Evolutionary conservation across 1,284 basidiomycete species (phyloP).

Genomic region (Pulveroboletus sp.): DNA sequence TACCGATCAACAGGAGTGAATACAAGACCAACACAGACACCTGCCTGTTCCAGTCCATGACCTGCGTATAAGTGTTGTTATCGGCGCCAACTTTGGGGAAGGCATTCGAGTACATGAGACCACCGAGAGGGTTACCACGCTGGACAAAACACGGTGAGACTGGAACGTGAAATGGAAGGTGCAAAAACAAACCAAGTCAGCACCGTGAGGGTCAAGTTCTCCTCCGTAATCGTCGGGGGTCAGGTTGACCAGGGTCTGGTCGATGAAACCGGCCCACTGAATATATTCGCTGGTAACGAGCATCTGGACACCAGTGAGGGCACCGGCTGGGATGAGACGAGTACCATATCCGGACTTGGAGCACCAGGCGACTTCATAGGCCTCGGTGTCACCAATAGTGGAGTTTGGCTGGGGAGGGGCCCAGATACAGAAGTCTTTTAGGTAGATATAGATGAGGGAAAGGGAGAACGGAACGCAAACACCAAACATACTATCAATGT

Average conservation of each 20-base stretch:
- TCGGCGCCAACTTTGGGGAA: constrained; percentile 42
- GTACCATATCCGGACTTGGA: constrained; percentile 54
- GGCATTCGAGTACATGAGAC: constrained; percentile 61
- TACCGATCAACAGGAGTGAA: background rate
- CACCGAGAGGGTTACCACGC: constrained; percentile 67
- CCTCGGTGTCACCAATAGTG: constrained; percentile 56
- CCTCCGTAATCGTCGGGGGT: constrained; percentile 60
- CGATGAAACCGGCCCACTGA: constrained; percentile 61
- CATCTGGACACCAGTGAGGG: constrained; percentile 53
- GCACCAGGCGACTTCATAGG: constrained; percentile 64
- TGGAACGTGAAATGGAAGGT: accelerated
- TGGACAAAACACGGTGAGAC: constrained; percentile 19
- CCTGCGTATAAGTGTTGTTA: constrained; percentile 45
- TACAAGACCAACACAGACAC: constrained; percentile 17
- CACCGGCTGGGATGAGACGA: constrained; percentile 55
- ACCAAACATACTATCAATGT: constrained; percentile 30
- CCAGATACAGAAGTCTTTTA: constrained; percentile 44
- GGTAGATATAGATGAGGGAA: background rate
- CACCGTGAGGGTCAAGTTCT: constrained; percentile 70
- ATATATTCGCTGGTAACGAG: constrained; percentile 62
- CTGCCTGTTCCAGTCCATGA: constrained; percentile 58
- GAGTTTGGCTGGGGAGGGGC: constrained; percentile 39
- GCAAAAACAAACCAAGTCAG: constrained; percentile 45
- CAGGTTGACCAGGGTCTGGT: constrained; percentile 64
- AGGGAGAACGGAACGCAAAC: background rate